These are phyloP conservation scores for Ehretia macrophylla DNA, from an alignment of 257 asterid species.

Conservation along the genomic window DNA sequence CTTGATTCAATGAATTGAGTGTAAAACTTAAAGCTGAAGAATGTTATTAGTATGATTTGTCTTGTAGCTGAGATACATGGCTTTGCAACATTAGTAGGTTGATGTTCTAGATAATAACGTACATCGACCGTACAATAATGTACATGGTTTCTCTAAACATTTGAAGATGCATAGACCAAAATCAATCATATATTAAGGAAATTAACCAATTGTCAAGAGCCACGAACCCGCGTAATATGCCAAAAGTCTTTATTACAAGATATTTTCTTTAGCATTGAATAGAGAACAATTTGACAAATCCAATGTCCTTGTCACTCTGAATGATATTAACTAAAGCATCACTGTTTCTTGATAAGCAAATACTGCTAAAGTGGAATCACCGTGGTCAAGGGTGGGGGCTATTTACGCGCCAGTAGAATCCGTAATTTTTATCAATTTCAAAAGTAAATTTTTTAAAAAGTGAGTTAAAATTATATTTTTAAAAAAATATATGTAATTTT, in stretches of 20 bases:
- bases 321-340: neutral
- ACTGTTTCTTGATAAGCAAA: too few relatives aligned
- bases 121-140: conserved; percentile 47
- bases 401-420: too few relatives aligned
- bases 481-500: too few relatives aligned
- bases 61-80: conserved; percentile 40
- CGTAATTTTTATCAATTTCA: too few relatives aligned
- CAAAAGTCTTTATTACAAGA: too few relatives aligned
- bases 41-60: conserved; percentile 21
- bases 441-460: too few relatives aligned
- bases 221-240: neutral
- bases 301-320: neutral
- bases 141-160: conserved; percentile 9
- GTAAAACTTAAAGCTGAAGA: neutral
- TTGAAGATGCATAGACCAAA: neutral
- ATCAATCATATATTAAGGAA: neutral
- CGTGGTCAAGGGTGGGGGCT: too few relatives aligned
- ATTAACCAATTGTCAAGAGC: neutral
- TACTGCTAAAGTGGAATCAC: too few relatives aligned
- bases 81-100: conserved; percentile 20
- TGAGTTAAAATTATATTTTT: too few relatives aligned
- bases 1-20: conserved; percentile 33
- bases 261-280: too few relatives aligned
- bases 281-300: neutral
- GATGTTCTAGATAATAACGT: conserved; percentile 12